Base-by-base conservation (phyloP, 495 filamentous ascomycete species). In the Penicillium daleae region DNA sequence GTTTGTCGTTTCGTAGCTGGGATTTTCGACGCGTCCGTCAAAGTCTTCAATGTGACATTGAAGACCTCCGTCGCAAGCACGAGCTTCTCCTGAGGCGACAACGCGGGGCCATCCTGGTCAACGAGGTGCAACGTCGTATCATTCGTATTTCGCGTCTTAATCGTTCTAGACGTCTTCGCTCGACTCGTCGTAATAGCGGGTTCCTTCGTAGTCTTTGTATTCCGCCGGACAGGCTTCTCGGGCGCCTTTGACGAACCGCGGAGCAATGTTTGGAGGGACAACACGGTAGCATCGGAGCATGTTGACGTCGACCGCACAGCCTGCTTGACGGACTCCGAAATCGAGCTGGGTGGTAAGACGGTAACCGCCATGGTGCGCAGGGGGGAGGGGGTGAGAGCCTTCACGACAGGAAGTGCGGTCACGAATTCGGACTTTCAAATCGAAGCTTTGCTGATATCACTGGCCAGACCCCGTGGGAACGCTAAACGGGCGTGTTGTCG, bases 21-120 rank as follows among this genome's bases (percentile, higher is more conserved):
- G 10, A 54, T 26, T 68, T 91, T 97, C 22, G 88, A 78, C 3
- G 90, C 89, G 51, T 93, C 90, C 2, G 85, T 85, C 12, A 98
- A 83, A 8, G 84, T 78, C 69, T 91, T 95, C 22, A 95, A 76
- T 15, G 87, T 86, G 31, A 77, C 80, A 77, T 96, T 97, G 62
- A 95, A 87, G 21, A 94, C 84, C 52, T 93, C 88, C 3, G 93
- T 94, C 4, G 92, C 91, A 44, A 97, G 80, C 42, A 87, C 80
- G 1, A 86, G 84, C 71, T 81, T 88, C 63, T 92, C 87, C 61
- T 86, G 86, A 19, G 78, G 61, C 8, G 83, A 81, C 49, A 90
- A 73, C 49, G 71, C 74, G 32, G 73, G 68, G 27, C 64, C 74
- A 39, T 77, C 74, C 54, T 76, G 71, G 31, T 77, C 76, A 26